Evolutionary conservation across 2,329 filamentous ascomycete genomes (phyloP), one percentile per base, ranked within the genome.

Genomic region (Curvularia sp.): DNA sequence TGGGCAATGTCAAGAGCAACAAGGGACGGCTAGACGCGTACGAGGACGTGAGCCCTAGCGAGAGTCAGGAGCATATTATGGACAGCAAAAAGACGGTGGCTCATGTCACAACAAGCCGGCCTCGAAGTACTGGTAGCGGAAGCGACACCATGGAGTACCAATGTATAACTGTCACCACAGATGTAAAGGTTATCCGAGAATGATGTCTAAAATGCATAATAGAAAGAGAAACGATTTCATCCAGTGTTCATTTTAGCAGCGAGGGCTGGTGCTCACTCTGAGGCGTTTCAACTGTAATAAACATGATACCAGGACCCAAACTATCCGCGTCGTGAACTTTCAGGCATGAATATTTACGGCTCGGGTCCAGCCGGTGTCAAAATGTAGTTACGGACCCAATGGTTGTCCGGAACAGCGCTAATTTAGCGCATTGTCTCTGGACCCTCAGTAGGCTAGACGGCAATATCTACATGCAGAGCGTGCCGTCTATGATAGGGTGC

Each of bases 11-110:
- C n/a, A 62, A 56, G 24, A 53, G 18, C 28, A 22, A 9, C 18
- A 63, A 43, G n/a, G 49, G 53, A 1, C 49, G 35, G n/a, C 15
- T 35, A 10, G 54, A 57, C 28, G 55, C 47, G 4, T 60, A 61
- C 42, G 55, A 28, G 10, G 51, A 53, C 2, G 54, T 58, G 13
- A 65, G 60, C 41, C 58, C 60, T 4, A 63, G 54, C 12, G 63
- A 65, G 24, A 65, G 60, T 39, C 60, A 65, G 49, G 60, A 63
- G 43, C 49, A 48, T 12, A 65, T 63, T 20, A 56, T 65, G 13
- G 53, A 47, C 18, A 42, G 38, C 1, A 12, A 30, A 0, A 63
- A 61, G 22, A 41, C 48, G 4, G 41, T 31, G 10, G 51, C 30
- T 5, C 54, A 55, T 39, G 15, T 63, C 22, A 53, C 46, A 8